phyloP scores from a whole-genome alignment of 805 yeast genomes.

The Candida broadrunensis region DNA sequence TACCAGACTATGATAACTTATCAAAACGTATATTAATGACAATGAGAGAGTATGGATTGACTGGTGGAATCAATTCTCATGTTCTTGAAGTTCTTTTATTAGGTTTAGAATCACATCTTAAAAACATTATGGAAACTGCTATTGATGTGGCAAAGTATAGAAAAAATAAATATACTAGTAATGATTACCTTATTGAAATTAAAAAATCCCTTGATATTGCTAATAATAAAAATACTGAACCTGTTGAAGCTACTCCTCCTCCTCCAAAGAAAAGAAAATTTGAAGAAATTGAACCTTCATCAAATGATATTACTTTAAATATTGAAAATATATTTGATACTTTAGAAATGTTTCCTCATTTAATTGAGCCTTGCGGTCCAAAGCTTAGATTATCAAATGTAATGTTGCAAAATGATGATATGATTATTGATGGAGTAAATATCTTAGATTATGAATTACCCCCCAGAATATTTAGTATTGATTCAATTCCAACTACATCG shows the following conservation, averaged over 20 bases:
- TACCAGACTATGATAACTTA: slow-evolving; percentile 76
- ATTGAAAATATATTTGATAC: slow-evolving; percentile 69
- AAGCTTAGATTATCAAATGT: slow-evolving; percentile 46
- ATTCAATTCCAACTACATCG: neutral
- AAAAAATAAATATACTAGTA: slow-evolving; percentile 41
- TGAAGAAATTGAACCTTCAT: slow-evolving; percentile 9
- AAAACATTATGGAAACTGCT: slow-evolving; percentile 68
- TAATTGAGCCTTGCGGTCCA: slow-evolving; percentile 68
- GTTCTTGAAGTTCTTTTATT: slow-evolving; percentile 72
- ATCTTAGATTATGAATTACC: slow-evolving; percentile 27
- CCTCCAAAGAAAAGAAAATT: slow-evolving; percentile 17
- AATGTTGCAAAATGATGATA: slow-evolving; percentile 56
- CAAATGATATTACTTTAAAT: slow-evolving; percentile 42
- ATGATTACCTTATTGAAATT: slow-evolving; percentile 23
- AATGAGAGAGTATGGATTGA: slow-evolving; percentile 84
- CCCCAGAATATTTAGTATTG: slow-evolving; percentile 13
- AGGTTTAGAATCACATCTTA: slow-evolving; percentile 83
- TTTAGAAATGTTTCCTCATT: slow-evolving; percentile 59
- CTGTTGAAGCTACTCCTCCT: neutral
- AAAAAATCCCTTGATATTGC: neutral
- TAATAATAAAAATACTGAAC: slow-evolving; percentile 3
- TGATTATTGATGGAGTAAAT: slow-evolving; percentile 12
- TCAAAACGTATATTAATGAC: slow-evolving; percentile 72
- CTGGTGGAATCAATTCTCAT: slow-evolving; percentile 75
- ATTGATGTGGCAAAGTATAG: slow-evolving; percentile 69